Base-by-base conservation (phyloP, 805 yeast species). In the Saturnispora ahearnii region DNA sequence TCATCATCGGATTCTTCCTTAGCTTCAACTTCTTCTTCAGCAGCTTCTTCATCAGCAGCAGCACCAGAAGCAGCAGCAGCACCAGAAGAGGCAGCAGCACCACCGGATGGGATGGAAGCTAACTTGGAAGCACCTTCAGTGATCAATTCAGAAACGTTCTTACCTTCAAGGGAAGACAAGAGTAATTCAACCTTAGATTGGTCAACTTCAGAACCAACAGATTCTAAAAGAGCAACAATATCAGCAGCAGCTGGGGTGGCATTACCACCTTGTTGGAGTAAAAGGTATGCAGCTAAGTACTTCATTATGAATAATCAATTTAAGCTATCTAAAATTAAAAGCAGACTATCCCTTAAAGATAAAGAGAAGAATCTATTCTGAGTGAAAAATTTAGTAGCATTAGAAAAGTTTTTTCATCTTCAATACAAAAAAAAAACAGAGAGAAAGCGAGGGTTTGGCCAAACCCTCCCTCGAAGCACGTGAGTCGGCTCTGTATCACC, bases 281-380 rank as follows among this genome's bases (percentile, higher is more conserved):
- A 85, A 76, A 93, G 85, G 82, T 93, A 93, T 76, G 99, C 98
- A 78, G 99, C 99, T 78, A 93, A 85, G 84, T 91, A 91, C 87
- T 89, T 93, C 97, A 89, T 67, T 59, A 53, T 58, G 84, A 81
- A 81, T 82, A 82, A 82, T 81, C 87, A 79, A 73, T 79, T 81
- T 82, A 82, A 82, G 87, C 87, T 71, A 28, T 49, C 64, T 59
- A 36, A 22, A 36, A 36, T 21, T 56, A 53, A 61, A 57, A 65
- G 87, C 91, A 78, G 91, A 84, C 90, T 84, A 84, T 83, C 81
- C 90, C 77, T 84, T 83, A 67, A 55, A 58, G 45, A 45, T 28
- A 33, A 21, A 34, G 48, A 51, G 42, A 51, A 45, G 44, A 33
- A 41, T 13, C 26, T 38, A 12, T 11, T 32, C 34, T 8, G 4